Evolutionary conservation across 2,329 filamentous ascomycete genomes (phyloP).

Genomic region (Leptographium wingfieldii): DNA sequence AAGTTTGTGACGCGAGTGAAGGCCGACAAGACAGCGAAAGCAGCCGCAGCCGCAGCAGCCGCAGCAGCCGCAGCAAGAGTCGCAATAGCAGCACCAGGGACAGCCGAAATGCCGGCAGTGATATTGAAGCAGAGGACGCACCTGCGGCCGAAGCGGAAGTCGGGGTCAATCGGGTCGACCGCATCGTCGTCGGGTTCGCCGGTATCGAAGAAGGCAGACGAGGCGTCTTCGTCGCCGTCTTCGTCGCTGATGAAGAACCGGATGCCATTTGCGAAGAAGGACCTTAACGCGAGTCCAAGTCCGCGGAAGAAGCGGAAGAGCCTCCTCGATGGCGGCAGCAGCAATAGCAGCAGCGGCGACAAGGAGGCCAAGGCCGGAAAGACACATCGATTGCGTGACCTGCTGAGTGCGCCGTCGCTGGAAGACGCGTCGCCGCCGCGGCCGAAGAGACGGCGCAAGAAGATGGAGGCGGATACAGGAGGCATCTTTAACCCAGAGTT

Average conservation of each 20-base stretch:
- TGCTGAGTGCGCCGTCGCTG: constrained; percentile 15
- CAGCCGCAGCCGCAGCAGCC: constrained; percentile 15
- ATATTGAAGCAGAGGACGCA: background rate
- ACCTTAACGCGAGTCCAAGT: constrained; percentile 24
- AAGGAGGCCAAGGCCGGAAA: constrained; percentile 8
- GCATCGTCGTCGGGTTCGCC: constrained; percentile 17
- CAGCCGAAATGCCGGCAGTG: background rate
- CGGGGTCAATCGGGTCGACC: constrained; percentile 16
- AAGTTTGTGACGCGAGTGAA: constrained; percentile 22
- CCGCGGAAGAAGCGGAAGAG: constrained; percentile 26
- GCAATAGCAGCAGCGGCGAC: constrained; percentile 10
- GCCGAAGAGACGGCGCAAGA: constrained; percentile 19
- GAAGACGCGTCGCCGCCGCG: constrained; percentile 16
- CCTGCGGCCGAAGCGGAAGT: constrained; percentile 15
- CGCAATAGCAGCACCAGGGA: background rate
- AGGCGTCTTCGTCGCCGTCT: background rate
- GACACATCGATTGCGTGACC: constrained; percentile 1
- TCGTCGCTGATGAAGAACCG: constrained; percentile 9
- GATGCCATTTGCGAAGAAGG: constrained; percentile 21
- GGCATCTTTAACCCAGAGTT: constrained; percentile 17
- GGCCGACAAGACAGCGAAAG: constrained; percentile 22
- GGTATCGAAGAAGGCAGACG: constrained; percentile 12
- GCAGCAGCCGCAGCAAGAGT: background rate
- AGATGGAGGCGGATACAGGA: constrained; percentile 16
- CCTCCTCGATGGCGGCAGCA: constrained; percentile 3